A percentile compares a stretch with the other conserved stretches of the same genome.
Conservation (phyloP, 768 basidiomycete species). For the Mycena kentingensis region DNA sequence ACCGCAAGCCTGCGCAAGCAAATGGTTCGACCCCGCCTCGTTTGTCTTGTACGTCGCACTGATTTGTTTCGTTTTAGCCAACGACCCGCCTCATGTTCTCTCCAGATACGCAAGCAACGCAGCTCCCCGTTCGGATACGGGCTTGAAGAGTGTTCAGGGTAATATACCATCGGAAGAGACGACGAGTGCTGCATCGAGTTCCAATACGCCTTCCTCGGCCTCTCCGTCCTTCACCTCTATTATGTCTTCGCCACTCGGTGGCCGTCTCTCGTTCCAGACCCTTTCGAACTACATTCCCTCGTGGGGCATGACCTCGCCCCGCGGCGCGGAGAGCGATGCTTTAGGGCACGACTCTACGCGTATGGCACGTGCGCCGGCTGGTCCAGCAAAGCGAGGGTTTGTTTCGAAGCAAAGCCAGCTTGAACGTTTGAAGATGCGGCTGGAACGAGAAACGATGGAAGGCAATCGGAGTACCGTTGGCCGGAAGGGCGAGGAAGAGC, state of each 20-base stretch:
- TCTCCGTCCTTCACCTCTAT: slow-evolving; percentile 48
- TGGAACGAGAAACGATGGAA: slow-evolving; percentile 42
- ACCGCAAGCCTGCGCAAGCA: slow-evolving; percentile 33
- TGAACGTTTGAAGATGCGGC: slow-evolving; percentile 57
- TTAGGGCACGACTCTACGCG: slow-evolving; percentile 20
- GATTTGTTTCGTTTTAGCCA: slow-evolving; percentile 44
- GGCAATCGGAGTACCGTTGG: slow-evolving; percentile 33
- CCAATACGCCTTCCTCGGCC: slow-evolving; percentile 21
- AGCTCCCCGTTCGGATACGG: slow-evolving; percentile 31
- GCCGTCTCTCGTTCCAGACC: slow-evolving; percentile 61
- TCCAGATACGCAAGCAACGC: slow-evolving; percentile 42
- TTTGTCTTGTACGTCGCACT: slow-evolving; percentile 61
- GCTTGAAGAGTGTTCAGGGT: slow-evolving; percentile 43
- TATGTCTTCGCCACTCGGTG: slow-evolving; percentile 53
- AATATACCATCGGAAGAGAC: slow-evolving; percentile 24
- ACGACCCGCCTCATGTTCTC: slow-evolving; percentile 33
- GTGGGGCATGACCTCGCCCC: slow-evolving; percentile 46
- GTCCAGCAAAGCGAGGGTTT: slow-evolving; percentile 39
- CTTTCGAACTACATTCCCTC: slow-evolving; percentile 64
- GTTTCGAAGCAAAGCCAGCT: slow-evolving; percentile 70
- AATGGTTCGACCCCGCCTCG: slow-evolving; percentile 68
- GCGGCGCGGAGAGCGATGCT: slow-evolving; percentile 13
- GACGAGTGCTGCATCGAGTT: slow-evolving; percentile 15
- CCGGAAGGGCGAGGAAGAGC: slow-evolving; percentile 44
- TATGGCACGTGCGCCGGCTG: slow-evolving; percentile 23